A percentile compares a stretch with the other conserved stretches of the same genome.
Evolutionary conservation across 371 early-diverging fungal genomes (phyloP).

Genomic region (Dichotomocladium elegans): DNA sequence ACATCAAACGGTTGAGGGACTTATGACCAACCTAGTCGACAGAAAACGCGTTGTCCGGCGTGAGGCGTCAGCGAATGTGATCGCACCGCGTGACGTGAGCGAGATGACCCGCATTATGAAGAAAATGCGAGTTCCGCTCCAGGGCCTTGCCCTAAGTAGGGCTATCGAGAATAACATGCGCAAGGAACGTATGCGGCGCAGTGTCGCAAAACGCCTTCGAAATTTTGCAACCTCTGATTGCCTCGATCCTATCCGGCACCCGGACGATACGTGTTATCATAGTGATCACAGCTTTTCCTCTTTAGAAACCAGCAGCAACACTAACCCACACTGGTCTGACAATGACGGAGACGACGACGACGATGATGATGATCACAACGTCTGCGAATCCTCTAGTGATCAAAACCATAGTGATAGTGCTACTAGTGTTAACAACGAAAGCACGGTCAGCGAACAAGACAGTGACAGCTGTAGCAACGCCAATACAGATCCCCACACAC

Average conservation of each 20-base stretch:
- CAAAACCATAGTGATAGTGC: too few relatives aligned
- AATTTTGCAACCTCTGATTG: conserved; percentile 13
- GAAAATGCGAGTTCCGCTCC: conserved; percentile 28
- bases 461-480: too few relatives aligned
- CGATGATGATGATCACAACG: conserved; percentile 3
- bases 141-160: conserved; percentile 30
- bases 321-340: conserved; percentile 11
- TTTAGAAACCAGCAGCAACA: not conserved
- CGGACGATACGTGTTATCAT: conserved; percentile 6
- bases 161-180: conserved; percentile 46
- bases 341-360: not conserved
- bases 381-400: too few relatives aligned
- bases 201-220: conserved; percentile 8
- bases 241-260: conserved; percentile 7
- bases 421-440: too few relatives aligned
- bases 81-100: conserved; percentile 37
- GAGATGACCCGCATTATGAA: conserved; percentile 36
- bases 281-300: conserved; percentile 15
- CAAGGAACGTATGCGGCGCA: conserved; percentile 15
- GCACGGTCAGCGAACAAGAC: too few relatives aligned
- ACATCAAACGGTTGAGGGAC: conserved; percentile 21
- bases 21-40: conserved; percentile 18
- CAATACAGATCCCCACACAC: too few relatives aligned
- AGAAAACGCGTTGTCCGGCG: conserved; percentile 35
- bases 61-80: conserved; percentile 29